Percentiles rank a stretch among this genome's conserved stretches.
These are phyloP conservation scores for Camellia lanceoleosa DNA, from an alignment of 148 eudicot species.

Conservation along the genomic window DNA sequence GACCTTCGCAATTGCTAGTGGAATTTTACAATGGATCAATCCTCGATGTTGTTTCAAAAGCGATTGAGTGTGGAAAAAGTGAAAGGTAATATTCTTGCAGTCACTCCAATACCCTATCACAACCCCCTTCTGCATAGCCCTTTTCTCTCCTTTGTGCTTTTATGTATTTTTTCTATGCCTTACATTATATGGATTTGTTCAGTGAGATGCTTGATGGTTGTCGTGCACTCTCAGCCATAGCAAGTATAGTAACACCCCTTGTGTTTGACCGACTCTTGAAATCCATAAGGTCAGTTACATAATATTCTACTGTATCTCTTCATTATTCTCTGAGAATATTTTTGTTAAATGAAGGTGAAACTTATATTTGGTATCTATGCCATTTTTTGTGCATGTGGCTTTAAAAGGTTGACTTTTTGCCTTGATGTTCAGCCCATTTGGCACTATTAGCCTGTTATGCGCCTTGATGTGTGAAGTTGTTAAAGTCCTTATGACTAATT, in stretches of 20 bases:
- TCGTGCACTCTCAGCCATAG: conserved; percentile 81
- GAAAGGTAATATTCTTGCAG: conserved; percentile 60
- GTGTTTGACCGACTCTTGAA: conserved; percentile 73
- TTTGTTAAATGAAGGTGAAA: neutral
- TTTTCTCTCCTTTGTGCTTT: conserved; percentile 8
- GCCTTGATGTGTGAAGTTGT: conserved; percentile 82
- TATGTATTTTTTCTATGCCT: conserved; percentile 13
- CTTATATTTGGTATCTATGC: neutral
- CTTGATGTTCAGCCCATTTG: conserved; percentile 72
- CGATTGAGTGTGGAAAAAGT: conserved; percentile 77
- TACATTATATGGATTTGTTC: conserved; percentile 19
- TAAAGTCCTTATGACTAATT: conserved; percentile 60
- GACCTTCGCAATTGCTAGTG: conserved; percentile 68
- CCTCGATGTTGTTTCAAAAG: conserved; percentile 74
- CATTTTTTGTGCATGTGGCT: neutral
- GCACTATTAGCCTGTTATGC: conserved; percentile 75
- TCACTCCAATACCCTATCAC: neutral
- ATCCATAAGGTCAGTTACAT: conserved; percentile 62
- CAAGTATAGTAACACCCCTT: conserved; percentile 71
- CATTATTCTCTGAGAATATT: neutral
- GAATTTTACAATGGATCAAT: conserved; percentile 79
- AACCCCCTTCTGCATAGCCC: neutral
- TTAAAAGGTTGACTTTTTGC: neutral
- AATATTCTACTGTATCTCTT: conserved; percentile 1
- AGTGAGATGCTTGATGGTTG: conserved; percentile 99